Percentiles rank a stretch among this genome's conserved stretches.
Conservation (phyloP, 225 moss, liverwort and hornwort genomes). For the Physcomitrellopsis africana region DNA sequence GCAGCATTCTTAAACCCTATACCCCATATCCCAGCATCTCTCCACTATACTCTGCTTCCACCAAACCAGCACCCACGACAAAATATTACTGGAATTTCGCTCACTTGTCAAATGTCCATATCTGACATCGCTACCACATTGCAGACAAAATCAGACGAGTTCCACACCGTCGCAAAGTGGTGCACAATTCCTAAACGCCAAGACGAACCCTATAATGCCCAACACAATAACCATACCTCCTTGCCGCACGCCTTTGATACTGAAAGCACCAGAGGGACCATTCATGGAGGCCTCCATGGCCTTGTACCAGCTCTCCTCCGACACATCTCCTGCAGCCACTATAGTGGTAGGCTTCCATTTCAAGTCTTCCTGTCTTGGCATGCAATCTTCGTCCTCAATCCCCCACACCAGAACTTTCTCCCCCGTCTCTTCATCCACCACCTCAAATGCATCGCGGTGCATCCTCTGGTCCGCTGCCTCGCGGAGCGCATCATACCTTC, state of each 20-base stretch:
- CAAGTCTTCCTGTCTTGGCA: slow-evolving; percentile 78
- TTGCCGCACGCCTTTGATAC: slow-evolving; percentile 81
- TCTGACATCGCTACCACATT: neutral
- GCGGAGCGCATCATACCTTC: slow-evolving; percentile 48
- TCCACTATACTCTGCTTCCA: no score
- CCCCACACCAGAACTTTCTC: slow-evolving; percentile 93
- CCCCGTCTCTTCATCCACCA: slow-evolving; percentile 84
- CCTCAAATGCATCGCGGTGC: slow-evolving; percentile 76
- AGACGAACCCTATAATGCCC: neutral
- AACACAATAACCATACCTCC: slow-evolving; percentile 41
- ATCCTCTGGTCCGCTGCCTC: slow-evolving; percentile 58
- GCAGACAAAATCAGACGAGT: neutral
- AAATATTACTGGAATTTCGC: no score
- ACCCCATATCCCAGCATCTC: slow-evolving; percentile 22
- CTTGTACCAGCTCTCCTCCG: slow-evolving; percentile 86
- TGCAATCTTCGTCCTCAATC: slow-evolving; percentile 62
- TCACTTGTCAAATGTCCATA: no score
- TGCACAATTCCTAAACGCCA: neutral
- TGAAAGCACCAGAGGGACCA: slow-evolving; percentile 65
- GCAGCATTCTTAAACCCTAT: slow-evolving; percentile 3
- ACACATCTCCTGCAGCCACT: slow-evolving; percentile 77
- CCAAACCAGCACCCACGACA: no score
- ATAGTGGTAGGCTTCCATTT: slow-evolving; percentile 71
- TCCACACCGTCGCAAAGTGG: neutral
- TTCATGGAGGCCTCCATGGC: slow-evolving; percentile 68